Conservation (phyloP, 257 asterid genomes). For the Solanum chmielewskii region DNA sequence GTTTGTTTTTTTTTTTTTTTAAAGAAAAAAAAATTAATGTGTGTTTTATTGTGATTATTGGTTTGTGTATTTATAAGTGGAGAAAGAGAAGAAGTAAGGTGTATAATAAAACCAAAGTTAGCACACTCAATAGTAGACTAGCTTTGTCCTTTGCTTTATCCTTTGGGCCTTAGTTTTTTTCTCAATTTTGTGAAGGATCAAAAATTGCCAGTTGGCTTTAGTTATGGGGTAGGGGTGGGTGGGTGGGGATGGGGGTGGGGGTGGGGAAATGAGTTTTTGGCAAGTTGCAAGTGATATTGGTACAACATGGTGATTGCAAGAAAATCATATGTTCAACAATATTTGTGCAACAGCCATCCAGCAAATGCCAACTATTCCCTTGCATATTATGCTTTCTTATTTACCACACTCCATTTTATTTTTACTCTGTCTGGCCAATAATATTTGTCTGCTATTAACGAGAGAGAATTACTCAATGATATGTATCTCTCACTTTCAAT, state of each 20-base stretch:
- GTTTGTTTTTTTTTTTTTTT: not conserved
- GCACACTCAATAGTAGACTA: constrained; percentile 39
- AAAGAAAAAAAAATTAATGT: not conserved
- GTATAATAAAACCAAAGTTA: constrained; percentile 29
- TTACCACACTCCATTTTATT: not conserved
- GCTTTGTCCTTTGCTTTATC: constrained; percentile 50
- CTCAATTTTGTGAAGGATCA: constrained; percentile 50
- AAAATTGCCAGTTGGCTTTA: constrained; percentile 61
- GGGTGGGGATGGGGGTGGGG: not conserved
- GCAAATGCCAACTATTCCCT: constrained; percentile 1
- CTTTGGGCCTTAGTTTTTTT: constrained; percentile 24
- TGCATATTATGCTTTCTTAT: not conserved
- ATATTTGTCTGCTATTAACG: no score
- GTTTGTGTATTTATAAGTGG: constrained; percentile 31
- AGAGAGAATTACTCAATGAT: not conserved
- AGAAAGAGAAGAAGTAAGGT: not conserved
- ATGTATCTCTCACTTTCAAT: not conserved
- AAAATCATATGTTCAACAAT: constrained; percentile 1
- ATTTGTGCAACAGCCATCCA: constrained; percentile 6
- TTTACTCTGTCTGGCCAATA: not conserved
- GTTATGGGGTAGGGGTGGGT: constrained; percentile 1
- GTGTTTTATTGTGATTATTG: not conserved
- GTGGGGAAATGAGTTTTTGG: not conserved
- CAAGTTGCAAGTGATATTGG: constrained; percentile 22
- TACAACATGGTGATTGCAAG: constrained; percentile 15